Evolutionary conservation across 345 rosid genomes (phyloP), one percentile per base, ranked within the genome.

Genomic region (Punica granatum): DNA sequence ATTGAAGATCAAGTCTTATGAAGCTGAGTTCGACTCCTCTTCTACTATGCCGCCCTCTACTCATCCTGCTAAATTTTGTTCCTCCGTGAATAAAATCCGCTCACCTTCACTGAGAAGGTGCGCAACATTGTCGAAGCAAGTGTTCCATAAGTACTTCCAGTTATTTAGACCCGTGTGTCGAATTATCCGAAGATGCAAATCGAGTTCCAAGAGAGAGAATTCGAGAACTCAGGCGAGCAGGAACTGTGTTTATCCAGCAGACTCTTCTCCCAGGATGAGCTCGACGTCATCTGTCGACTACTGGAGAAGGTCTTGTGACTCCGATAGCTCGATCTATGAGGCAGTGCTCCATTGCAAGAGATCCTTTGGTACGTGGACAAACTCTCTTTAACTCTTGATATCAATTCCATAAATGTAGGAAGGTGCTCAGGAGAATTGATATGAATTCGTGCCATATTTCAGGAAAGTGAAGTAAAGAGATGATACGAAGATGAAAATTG

Each of bases 251-350:
- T 84, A 84, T 69, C 85, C 90, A 3, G 77, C 84, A 32, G 88
- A 80, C 71, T 68, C 88, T 65, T 87, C 96, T 6, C 96, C 98
- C 7, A 72, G 96, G 72, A 67, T 81, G 43, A 89, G 97, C 68
- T 81, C 83, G 2, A 84, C 89, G 4, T 84, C 69, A 75, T 77
- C 90, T 1, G 75, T 74, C 18, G 94, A 88, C 61, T 79, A 79
- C 64, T 86, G 96, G 90, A 80, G 72, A 11, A 41, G 66, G 65
- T 64, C 69, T 18, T 69, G 72, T 9, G 76, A 73, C 43, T 68
- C 76, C 1, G 76, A 73, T 23, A 44, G 72, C 69, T 68, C 76
- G 13, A 73, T 73, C 26, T 56, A 73, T 18, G 76, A 73, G 64
- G 76, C 76, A 19, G 69, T 73, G 32, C 76, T 73, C 32, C 76